Percentiles rank a stretch among this genome's conserved stretches.
phyloP scores from a whole-genome alignment of 192 early-diverging fungal species.

The Backusella macrospora region DNA sequence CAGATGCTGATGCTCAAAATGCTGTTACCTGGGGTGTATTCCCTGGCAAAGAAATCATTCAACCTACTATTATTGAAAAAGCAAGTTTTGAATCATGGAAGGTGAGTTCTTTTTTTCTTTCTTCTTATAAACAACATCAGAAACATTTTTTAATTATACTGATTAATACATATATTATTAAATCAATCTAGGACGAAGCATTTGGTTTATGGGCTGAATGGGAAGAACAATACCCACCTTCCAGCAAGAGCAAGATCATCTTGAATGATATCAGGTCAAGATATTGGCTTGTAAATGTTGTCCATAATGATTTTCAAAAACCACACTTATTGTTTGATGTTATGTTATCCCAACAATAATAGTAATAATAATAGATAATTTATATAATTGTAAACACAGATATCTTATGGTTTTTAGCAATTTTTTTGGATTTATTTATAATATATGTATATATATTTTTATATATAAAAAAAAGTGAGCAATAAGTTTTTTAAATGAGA shows the following conservation, averaged over 20 bases:
- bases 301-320: constrained; percentile 76
- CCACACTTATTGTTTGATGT: constrained; percentile 50
- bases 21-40: constrained; percentile 93
- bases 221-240: constrained; percentile 63
- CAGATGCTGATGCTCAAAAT: constrained; percentile 62
- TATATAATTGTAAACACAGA: neutral
- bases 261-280: constrained; percentile 64
- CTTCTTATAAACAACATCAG: neutral
- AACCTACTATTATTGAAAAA: constrained; percentile 81
- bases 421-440: neutral
- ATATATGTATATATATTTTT: neutral
- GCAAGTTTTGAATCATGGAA: constrained; percentile 82
- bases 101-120: constrained; percentile 24
- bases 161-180: neutral
- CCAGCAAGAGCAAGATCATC: constrained; percentile 59
- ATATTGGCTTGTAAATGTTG: constrained; percentile 81
- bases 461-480: neutral
- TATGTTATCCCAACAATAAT: constrained; percentile 32
- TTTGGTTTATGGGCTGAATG: constrained; percentile 83
- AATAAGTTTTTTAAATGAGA: neutral
- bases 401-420: neutral
- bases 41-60: constrained; percentile 87
- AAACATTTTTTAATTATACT: neutral
- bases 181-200: constrained; percentile 63
- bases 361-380: neutral